Percentiles rank a stretch among this genome's conserved stretches.
These are phyloP conservation scores for Danielia reshetovae DNA, from an alignment of 805 yeast genomes.

Conservation along the genomic window DNA sequence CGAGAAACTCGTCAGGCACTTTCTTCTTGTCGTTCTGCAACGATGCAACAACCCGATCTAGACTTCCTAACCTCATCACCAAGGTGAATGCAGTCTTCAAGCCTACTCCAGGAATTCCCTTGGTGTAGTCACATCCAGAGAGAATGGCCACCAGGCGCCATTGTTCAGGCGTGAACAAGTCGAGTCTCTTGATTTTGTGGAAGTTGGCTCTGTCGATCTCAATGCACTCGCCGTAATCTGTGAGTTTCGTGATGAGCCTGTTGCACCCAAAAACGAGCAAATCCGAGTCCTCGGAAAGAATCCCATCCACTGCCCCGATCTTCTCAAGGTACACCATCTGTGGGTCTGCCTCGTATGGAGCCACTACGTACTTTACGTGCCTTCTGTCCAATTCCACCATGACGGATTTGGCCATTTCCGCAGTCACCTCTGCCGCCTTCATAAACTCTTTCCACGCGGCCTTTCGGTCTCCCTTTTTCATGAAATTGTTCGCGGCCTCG, in stretches of 20 bases:
- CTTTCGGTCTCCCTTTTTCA: conserved; percentile 49
- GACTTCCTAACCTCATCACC: conserved; percentile 46
- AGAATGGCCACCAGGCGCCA: conserved; percentile 75
- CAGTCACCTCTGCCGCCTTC: conserved; percentile 82
- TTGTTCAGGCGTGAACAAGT: conserved; percentile 50
- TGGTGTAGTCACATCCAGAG: conserved; percentile 96
- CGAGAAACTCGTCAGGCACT: conserved; percentile 55
- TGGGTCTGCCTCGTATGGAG: conserved; percentile 98
- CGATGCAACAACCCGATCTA: conserved; percentile 54
- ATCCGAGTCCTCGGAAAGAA: conserved; percentile 93
- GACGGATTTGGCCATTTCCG: conserved; percentile 84
- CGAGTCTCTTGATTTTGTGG: conserved; percentile 45
- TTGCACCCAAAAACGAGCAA: conserved; percentile 82
- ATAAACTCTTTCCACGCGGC: conserved; percentile 66
- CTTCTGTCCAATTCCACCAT: conserved; percentile 64
- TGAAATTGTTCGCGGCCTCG: conserved; percentile 49
- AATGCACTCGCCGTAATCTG: conserved; percentile 68
- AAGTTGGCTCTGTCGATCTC: conserved; percentile 63
- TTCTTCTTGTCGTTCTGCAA: conserved; percentile 59
- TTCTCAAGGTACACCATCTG: conserved; percentile 90
- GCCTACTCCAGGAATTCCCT: conserved; percentile 81
- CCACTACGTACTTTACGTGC: conserved; percentile 72
- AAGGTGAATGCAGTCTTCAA: conserved; percentile 66
- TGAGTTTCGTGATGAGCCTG: conserved; percentile 73
- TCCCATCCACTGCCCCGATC: conserved; percentile 71